Base-by-base conservation (phyloP, 352 stramenopile genomes). In the Phytophthora colocasiae region DNA sequence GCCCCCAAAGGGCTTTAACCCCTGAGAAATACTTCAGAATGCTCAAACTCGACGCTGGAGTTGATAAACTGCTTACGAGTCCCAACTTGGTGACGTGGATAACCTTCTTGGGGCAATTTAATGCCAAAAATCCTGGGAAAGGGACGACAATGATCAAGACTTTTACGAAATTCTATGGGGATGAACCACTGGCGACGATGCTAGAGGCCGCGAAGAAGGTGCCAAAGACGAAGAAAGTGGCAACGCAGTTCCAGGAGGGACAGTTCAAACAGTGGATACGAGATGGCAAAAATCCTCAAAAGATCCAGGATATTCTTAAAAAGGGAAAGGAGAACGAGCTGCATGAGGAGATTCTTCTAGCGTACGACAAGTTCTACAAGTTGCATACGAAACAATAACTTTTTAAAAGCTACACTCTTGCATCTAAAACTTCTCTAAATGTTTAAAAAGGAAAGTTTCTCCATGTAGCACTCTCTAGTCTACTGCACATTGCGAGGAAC, bases 141-240 rank as follows among this genome's bases (percentile, higher is more conserved):
- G 24, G 19, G 14, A 51, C 36, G 17, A 64, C 57, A 24, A 44
- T 64, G 46, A 51, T 64, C 8, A 57, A 64, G 31, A 51, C 38
- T 6, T 50, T 64, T 15, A 64, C 57, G 1, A 57, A 45, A 44
- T 43, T 50, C 38, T 64, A 39, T 32, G 57, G 38, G n/a, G 46
- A 55, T 9, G 32, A 44, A 44, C 14, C 17, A 1, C 29, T 62
- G 43, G 11, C 54, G 4, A 38, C 45, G 41, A 63, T 54, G 55
- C 22, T 63, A 3, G 32, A 63, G 43, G 55, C 55, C 12, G 55
- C 55, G 19, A 46, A 26, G 19, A 19, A 55, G 5, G 55, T 55
- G 7, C 55, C 31, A 14, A 38, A 47, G 3, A 63, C 55, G 4
- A 11, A 63, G 45, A 63, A 47, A 15, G 24, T 54, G 3, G 43